Percentiles rank a stretch among this genome's conserved stretches.
phyloP scores from a whole-genome alignment of 1,284 basidiomycete species.

The Peniophora sp. region DNA sequence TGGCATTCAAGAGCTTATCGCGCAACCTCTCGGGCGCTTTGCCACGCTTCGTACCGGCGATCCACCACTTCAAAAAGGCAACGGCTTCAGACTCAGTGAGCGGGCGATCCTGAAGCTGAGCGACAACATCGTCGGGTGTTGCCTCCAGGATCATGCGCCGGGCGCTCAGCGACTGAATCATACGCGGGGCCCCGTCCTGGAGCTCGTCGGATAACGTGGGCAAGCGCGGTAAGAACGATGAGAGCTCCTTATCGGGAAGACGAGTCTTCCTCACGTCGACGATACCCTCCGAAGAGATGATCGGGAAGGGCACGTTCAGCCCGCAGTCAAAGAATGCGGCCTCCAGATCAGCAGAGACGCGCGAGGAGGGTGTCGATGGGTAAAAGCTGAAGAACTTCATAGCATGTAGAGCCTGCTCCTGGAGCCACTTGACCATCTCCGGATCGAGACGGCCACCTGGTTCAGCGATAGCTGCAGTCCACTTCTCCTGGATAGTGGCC shows the following conservation, averaged over 20 bases:
- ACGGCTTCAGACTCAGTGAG: slow-evolving; percentile 72
- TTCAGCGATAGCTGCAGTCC: slow-evolving; percentile 32
- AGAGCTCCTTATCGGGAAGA: slow-evolving; percentile 69
- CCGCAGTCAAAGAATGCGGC: slow-evolving; percentile 75
- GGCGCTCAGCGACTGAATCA: slow-evolving; percentile 61
- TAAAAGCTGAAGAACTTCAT: slow-evolving; percentile 88
- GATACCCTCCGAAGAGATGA: slow-evolving; percentile 81
- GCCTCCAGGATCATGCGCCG: slow-evolving; percentile 77
- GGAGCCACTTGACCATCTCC: slow-evolving; percentile 45
- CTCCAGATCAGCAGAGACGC: slow-evolving; percentile 79
- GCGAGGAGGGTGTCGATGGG: slow-evolving; percentile 78
- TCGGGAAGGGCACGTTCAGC: slow-evolving; percentile 41
- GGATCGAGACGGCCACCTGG: slow-evolving; percentile 21
- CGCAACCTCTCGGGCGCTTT: slow-evolving; percentile 36
- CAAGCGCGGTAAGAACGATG: slow-evolving; percentile 74
- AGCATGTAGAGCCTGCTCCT: slow-evolving; percentile 70
- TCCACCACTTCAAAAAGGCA: slow-evolving; percentile 89
- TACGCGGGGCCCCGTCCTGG: slow-evolving; percentile 51
- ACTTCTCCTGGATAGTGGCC: slow-evolving; percentile 43
- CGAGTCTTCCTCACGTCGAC: slow-evolving; percentile 67
- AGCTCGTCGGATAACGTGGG: slow-evolving; percentile 71
- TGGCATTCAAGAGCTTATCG: slow-evolving; percentile 60
- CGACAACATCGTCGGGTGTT: slow-evolving; percentile 80
- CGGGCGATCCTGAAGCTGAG: slow-evolving; percentile 70
- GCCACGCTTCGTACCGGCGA: slow-evolving; percentile 50